Evolutionary conservation across 495 filamentous ascomycete genomes (phyloP).

Genomic region (Darksidea phi): DNA sequence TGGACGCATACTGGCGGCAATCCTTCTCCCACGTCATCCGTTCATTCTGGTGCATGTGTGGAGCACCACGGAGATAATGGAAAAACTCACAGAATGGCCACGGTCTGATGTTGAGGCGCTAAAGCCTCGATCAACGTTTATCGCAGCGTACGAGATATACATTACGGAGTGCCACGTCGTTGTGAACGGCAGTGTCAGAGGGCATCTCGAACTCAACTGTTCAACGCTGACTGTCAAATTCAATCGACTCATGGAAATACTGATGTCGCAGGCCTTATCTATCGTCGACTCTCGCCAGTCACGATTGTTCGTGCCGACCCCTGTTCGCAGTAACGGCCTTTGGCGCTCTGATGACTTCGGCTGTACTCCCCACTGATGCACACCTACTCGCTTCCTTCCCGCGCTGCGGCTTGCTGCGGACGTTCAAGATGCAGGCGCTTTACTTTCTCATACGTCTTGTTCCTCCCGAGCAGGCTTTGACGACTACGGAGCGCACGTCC

Average conservation of each 20-base stretch:
- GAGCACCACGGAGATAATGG: neutral
- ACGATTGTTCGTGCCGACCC: slow-evolving; percentile 5
- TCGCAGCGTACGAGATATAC: neutral
- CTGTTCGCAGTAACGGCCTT: slow-evolving; percentile 5
- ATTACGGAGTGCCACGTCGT: neutral
- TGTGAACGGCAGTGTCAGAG: slow-evolving; percentile 2
- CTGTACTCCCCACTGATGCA: slow-evolving; percentile 14
- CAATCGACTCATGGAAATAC: slow-evolving; percentile 1
- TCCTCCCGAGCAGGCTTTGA: too few relatives aligned
- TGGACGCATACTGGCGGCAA: neutral
- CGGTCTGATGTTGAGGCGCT: neutral
- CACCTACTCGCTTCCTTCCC: neutral
- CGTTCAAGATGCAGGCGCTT: neutral
- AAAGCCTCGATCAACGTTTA: slow-evolving; percentile 7
- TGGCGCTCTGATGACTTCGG: slow-evolving; percentile 15
- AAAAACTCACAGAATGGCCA: slow-evolving; percentile 6
- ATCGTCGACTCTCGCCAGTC: slow-evolving; percentile 5
- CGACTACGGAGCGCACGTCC: too few relatives aligned
- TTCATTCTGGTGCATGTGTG: neutral
- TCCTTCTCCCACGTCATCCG: too few relatives aligned
- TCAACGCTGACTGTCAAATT: slow-evolving; percentile 7
- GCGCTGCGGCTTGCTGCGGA: neutral
- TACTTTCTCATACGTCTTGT: neutral
- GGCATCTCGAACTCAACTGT: slow-evolving; percentile 7
- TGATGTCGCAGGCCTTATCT: slow-evolving; percentile 23